These are phyloP conservation scores for Phlyctochytrium planicorne DNA, from an alignment of 192 early-diverging fungal species.

Conservation along the genomic window DNA sequence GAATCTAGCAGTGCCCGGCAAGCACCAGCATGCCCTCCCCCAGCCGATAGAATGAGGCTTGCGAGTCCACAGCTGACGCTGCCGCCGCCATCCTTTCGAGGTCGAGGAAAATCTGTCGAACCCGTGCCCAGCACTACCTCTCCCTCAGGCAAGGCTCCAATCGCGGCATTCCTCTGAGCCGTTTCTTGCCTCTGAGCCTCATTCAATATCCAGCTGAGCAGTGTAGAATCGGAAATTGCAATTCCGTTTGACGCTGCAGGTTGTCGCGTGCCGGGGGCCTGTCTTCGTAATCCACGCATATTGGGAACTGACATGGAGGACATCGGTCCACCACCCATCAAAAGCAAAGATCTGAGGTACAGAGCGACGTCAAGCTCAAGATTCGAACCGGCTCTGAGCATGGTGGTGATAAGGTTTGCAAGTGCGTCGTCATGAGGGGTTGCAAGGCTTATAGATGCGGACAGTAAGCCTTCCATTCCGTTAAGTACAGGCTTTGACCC, in stretches of 20 bases:
- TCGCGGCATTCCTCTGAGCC: no score
- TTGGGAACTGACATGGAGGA: neutral
- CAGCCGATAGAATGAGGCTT: neutral
- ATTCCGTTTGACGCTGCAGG: neutral
- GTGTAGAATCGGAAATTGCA: neutral
- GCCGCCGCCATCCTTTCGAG: neutral
- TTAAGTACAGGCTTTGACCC: neutral
- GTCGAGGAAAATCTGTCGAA: neutral
- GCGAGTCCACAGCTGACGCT: neutral
- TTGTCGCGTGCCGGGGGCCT: neutral
- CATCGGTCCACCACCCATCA: neutral
- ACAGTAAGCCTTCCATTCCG: no score
- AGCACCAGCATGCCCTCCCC: neutral
- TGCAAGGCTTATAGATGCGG: no score
- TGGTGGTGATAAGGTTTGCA: neutral
- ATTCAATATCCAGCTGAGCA: neutral
- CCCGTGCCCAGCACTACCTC: no score
- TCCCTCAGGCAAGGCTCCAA: no score
- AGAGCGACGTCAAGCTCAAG: neutral
- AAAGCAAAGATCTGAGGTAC: neutral
- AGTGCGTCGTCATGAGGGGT: neutral
- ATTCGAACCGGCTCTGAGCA: neutral
- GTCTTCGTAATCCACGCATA: neutral
- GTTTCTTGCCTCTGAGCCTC: neutral
- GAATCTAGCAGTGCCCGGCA: neutral